Evolutionary conservation across 2,329 filamentous ascomycete species (phyloP).

Genomic region (Cladosporium austrohemisphaericum): DNA sequence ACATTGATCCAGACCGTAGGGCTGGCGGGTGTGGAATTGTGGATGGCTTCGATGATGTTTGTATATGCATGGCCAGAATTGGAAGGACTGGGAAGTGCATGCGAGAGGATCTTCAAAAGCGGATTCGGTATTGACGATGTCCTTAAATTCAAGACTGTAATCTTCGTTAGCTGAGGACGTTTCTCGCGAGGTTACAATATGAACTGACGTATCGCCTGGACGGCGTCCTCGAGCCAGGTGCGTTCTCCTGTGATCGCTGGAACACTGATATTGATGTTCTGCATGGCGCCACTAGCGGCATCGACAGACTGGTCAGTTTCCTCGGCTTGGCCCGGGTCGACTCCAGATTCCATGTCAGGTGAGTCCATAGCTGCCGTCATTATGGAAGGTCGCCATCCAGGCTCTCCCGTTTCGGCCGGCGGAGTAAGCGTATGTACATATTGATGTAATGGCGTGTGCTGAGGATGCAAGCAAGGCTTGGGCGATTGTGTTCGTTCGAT

Average conservation of each 20-base stretch:
- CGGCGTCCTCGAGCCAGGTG: slow-evolving; percentile 28
- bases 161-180: slow-evolving; percentile 15
- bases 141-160: slow-evolving; percentile 38
- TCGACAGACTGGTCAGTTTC: slow-evolving; percentile 11
- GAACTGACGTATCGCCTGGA: slow-evolving; percentile 29
- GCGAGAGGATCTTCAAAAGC: slow-evolving; percentile 56
- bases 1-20: slow-evolving; percentile 60
- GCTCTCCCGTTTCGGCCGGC: slow-evolving; percentile 41
- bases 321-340: slow-evolving; percentile 7
- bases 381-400: slow-evolving; percentile 36
- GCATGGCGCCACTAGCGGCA: slow-evolving; percentile 9
- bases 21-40: slow-evolving; percentile 48
- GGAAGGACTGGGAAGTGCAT: slow-evolving; percentile 57
- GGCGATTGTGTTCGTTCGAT: background rate
- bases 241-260: slow-evolving; percentile 9
- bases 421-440: slow-evolving; percentile 44
- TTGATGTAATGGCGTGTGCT: slow-evolving; percentile 25
- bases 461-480: slow-evolving; percentile 1
- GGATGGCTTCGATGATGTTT: slow-evolving; percentile 53
- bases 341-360: slow-evolving; percentile 37
- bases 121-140: slow-evolving; percentile 33
- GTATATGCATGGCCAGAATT: slow-evolving; percentile 50
- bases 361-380: slow-evolving; percentile 38
- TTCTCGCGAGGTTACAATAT: too few species aligned
- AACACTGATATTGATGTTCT: background rate